Conservation (phyloP, 1,139 yeast genomes). For the Nematodospora anomalae region DNA sequence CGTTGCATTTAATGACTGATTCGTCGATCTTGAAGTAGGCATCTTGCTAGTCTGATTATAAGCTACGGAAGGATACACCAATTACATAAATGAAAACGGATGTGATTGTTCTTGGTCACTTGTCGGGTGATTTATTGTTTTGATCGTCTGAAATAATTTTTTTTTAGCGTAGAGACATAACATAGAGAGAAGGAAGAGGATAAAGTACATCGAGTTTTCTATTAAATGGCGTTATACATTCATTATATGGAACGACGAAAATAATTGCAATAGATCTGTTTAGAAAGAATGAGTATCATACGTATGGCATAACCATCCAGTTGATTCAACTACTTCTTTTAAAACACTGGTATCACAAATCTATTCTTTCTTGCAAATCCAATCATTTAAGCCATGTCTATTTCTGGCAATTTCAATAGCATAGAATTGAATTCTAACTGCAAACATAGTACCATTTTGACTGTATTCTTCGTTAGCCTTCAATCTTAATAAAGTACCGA, state of each 20-base stretch:
- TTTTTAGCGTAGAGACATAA: too few species aligned
- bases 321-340: too few species aligned
- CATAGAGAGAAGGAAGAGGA: too few species aligned
- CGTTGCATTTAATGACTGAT: conserved; percentile 10
- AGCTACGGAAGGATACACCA: background rate
- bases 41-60: conserved; percentile 1
- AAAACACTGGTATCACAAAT: too few species aligned
- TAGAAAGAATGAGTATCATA: too few species aligned
- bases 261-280: too few species aligned
- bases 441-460: conserved; percentile 84
- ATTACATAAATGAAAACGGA: background rate
- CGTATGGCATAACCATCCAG: too few species aligned
- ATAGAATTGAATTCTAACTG: conserved; percentile 88
- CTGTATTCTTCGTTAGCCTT: conserved; percentile 72
- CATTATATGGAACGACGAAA: too few species aligned
- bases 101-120: too few species aligned
- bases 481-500: conserved; percentile 87
- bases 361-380: conserved; percentile 47
- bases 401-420: conserved; percentile 95
- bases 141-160: background rate
- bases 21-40: conserved; percentile 11
- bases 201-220: too few species aligned
- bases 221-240: too few species aligned
- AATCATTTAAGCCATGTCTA: conserved; percentile 85
- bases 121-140: too few species aligned